Base-by-base conservation (phyloP, 805 yeast species). In the Candida nemodendra region DNA sequence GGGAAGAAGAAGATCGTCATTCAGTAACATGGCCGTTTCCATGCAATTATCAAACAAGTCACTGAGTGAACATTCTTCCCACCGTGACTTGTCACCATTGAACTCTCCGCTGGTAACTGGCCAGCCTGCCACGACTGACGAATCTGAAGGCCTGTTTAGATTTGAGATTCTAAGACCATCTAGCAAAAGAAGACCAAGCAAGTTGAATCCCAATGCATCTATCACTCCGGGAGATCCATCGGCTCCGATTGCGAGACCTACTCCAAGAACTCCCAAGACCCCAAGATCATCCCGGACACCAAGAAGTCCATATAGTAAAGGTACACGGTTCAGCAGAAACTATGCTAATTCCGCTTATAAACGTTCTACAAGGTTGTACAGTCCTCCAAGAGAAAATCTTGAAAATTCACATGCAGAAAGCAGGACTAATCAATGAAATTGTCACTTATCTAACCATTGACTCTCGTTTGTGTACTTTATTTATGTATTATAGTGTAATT, bases 71-170 rank as follows among this genome's bases (percentile, higher is more conserved):
- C 47, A 36, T 16, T n/a, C 36, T 18, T 24, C 34, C 6, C 39
- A 45, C 15, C 44, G 53, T 15, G 49, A 51, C 15, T 26, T 47
- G 18, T 36, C 51, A 28, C 42, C 53, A 13, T 44, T 48, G 33
- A 38, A 56, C 39, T 41, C 65, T 39, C 48, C 53, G 23, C 27
- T 54, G 49, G 26, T 44, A 13, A 28, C 44, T 5, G 30, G 38
- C 29, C 63, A 45, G 31, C 29, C 44, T 12, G 37, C 34, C 19
- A 27, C 47, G 27, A 53, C 38, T 39, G 62, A 55, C 9, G 62
- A 67, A 1, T 53, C 61, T 13, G 76, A 71, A 18, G 72, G 71
- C 22, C 50, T 65, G 22, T 71, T 72, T 55, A 58, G 75, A 32
- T 71, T 71, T 45, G 78, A 72, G 39, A 51, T 71, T 12, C 53